phyloP scores from a whole-genome alignment of 2,329 filamentous ascomycete genomes.

The Cladorrhinum sp. region DNA sequence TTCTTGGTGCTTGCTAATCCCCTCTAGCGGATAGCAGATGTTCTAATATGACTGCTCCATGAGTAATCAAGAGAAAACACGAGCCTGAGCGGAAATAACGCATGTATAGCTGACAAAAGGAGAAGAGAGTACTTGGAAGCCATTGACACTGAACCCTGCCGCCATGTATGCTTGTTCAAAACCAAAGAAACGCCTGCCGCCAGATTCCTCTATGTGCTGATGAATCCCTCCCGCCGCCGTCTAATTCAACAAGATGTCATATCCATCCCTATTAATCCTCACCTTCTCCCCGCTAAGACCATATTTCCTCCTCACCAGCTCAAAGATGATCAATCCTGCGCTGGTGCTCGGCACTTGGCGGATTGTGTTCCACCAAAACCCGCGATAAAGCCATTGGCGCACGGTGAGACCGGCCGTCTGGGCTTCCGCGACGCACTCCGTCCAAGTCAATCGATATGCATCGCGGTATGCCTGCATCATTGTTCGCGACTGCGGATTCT shows the following conservation, averaged over 20 bases:
- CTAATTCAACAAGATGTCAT: slow-evolving; percentile 63
- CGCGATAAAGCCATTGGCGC: slow-evolving; percentile 63
- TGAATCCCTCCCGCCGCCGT: slow-evolving; percentile 16
- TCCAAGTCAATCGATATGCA: slow-evolving; percentile 67
- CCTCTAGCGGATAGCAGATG: too few relatives aligned
- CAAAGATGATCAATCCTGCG: slow-evolving; percentile 75
- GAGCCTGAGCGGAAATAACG: not conserved
- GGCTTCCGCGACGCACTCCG: slow-evolving; percentile 58
- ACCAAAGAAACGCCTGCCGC: not conserved
- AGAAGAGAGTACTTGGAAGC: not conserved
- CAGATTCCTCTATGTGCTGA: not conserved
- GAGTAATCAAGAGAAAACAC: too few relatives aligned
- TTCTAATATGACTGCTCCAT: too few relatives aligned
- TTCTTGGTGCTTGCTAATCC: too few relatives aligned
- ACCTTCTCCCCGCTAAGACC: slow-evolving; percentile 60
- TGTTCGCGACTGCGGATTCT: not conserved
- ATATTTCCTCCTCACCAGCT: slow-evolving; percentile 71
- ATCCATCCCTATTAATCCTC: slow-evolving; percentile 64
- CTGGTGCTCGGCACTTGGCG: slow-evolving; percentile 74
- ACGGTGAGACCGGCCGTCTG: slow-evolving; percentile 53
- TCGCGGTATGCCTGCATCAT: slow-evolving; percentile 65
- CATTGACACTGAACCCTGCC: not conserved
- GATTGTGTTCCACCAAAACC: slow-evolving; percentile 70
- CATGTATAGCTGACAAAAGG: not conserved
- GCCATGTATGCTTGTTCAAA: not conserved